phyloP scores from a whole-genome alignment of 768 basidiomycete genomes.

The Tylopilus rubrobrunneus region DNA sequence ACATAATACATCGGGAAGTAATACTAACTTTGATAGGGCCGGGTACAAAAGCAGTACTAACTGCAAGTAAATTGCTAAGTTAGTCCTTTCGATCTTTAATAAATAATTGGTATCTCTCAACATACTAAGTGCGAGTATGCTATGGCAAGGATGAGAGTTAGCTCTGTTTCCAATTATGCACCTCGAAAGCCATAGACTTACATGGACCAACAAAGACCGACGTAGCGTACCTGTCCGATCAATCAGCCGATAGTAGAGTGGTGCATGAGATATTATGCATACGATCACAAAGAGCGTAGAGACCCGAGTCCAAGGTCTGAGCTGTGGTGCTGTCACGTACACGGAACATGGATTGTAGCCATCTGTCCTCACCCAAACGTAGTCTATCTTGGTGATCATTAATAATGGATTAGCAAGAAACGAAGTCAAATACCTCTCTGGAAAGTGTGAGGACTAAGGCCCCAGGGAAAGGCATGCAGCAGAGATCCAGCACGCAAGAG shows the following conservation, averaged over 20 bases:
- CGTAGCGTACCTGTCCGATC: not conserved
- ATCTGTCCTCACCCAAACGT: slow-evolving; percentile 10
- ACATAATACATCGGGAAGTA: not conserved
- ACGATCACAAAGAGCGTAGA: slow-evolving; percentile 8
- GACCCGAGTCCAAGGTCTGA: slow-evolving; percentile 3
- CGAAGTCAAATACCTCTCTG: slow-evolving; percentile 2
- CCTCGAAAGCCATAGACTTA: not conserved
- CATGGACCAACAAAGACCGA: not conserved
- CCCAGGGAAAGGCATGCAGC: no score
- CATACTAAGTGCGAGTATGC: not conserved
- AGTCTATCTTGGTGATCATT: slow-evolving; percentile 4
- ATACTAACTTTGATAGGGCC: not conserved
- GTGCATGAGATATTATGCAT: not conserved
- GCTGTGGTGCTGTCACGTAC: not conserved
- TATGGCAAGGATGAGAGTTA: not conserved
- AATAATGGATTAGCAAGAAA: not conserved
- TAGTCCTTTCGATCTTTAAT: not conserved
- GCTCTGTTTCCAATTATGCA: no score
- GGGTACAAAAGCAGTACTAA: not conserved
- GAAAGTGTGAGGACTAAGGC: slow-evolving; percentile 12
- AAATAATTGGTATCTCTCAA: not conserved
- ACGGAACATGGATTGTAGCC: no score
- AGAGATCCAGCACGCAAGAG: no score
- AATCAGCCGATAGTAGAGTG: no score
- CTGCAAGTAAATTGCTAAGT: not conserved